Conservation (phyloP, 2,329 filamentous ascomycete species). For the Venturia nashicola region DNA sequence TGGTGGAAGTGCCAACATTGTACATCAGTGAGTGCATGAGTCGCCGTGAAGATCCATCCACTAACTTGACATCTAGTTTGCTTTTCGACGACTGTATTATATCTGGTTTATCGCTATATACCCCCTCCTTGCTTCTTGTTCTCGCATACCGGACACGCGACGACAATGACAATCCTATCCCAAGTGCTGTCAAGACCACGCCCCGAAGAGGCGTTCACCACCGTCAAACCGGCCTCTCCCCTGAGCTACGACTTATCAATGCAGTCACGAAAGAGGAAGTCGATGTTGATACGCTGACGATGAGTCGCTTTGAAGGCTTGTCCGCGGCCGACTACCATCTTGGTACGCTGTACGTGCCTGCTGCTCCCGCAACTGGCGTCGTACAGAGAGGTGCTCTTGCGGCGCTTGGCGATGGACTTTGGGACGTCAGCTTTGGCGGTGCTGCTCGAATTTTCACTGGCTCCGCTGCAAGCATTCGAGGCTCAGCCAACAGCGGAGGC, state of each 20-base stretch:
- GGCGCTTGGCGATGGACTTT: constrained; percentile 64
- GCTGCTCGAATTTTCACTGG: constrained; percentile 81
- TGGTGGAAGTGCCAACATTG: constrained; percentile 74
- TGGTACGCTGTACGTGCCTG: constrained; percentile 65
- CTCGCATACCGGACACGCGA: constrained; percentile 79
- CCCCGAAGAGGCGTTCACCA: constrained; percentile 55
- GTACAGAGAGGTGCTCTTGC: constrained; percentile 65
- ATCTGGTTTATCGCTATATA: constrained; percentile 94
- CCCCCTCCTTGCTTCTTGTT: constrained; percentile 76
- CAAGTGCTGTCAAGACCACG: constrained; percentile 39
- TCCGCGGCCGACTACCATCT: constrained; percentile 88
- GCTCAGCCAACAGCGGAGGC: constrained; percentile 28
- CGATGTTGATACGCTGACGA: constrained; percentile 72
- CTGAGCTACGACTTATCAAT: constrained; percentile 85
- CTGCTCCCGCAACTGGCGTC: constrained; percentile 45
- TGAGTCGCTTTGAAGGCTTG: constrained; percentile 77
- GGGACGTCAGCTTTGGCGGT: constrained; percentile 74
- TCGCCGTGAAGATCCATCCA: neutral
- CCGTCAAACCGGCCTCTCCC: constrained; percentile 67
- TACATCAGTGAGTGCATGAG: constrained; percentile 64
- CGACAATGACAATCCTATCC: constrained; percentile 47
- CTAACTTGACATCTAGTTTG: constrained; percentile 43
- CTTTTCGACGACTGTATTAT: constrained; percentile 90
- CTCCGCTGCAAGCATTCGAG: constrained; percentile 64
- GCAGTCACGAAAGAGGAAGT: constrained; percentile 70